Conservation (phyloP, 192 early-diverging fungal species). For the Backusella morwellensis region DNA sequence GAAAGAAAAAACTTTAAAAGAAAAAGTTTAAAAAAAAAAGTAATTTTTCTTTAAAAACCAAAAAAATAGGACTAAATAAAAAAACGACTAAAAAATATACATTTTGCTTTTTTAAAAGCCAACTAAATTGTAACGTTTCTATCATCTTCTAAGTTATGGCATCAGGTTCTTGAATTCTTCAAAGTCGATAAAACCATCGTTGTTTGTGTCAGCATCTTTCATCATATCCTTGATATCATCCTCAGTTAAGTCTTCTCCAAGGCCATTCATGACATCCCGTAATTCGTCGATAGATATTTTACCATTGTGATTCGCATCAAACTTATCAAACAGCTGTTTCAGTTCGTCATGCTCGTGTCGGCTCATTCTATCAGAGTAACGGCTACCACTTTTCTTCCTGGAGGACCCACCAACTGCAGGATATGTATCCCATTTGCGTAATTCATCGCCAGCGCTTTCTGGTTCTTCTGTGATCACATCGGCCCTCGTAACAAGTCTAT, state of each 20-base stretch:
- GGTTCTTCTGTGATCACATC: neutral
- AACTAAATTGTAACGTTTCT: neutral
- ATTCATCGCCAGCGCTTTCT: neutral
- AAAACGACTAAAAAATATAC: neutral
- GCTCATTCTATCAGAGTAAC: neutral
- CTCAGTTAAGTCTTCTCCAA: constrained; percentile 20
- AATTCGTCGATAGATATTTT: constrained; percentile 26
- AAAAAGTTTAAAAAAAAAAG: neutral
- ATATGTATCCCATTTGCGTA: neutral
- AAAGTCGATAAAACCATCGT: constrained; percentile 36
- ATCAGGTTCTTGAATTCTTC: constrained; percentile 36
- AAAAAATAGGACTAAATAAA: neutral
- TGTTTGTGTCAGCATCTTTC: constrained; percentile 30
- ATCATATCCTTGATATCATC: constrained; percentile 36
- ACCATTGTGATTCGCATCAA: constrained; percentile 35
- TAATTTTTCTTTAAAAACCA: neutral
- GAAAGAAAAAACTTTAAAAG: neutral
- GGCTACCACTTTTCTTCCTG: neutral
- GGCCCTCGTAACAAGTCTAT: neutral
- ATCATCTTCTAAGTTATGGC: neutral
- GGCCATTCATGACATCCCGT: constrained; percentile 20
- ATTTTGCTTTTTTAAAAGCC: neutral
- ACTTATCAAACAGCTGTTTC: constrained; percentile 21
- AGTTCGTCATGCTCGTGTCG: constrained; percentile 22
- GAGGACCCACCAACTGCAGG: neutral